Evolutionary conservation across 495 filamentous ascomycete genomes (phyloP).

Genomic region (Pyrenula aspistea): DNA sequence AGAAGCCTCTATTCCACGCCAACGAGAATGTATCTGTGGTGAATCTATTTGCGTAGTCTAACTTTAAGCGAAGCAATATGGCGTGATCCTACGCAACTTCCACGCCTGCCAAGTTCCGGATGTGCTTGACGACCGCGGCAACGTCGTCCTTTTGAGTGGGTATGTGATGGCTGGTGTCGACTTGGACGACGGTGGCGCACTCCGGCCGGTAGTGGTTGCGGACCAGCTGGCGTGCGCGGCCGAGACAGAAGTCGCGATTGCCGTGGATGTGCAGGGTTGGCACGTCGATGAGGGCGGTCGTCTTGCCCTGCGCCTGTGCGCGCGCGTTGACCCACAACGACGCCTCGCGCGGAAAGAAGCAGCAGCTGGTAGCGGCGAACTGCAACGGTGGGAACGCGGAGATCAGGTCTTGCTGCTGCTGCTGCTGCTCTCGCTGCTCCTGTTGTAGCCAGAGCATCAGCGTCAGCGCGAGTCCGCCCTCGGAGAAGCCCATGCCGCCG

Average conservation of each 20-base stretch:
- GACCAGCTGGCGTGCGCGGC: not conserved
- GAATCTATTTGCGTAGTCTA: not conserved
- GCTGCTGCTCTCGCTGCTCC: not conserved
- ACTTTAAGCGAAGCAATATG: not conserved
- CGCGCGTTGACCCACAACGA: not conserved
- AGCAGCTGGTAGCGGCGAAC: not conserved
- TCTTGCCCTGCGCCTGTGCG: not conserved
- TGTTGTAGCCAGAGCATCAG: not conserved
- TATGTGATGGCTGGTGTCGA: not conserved
- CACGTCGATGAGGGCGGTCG: not conserved
- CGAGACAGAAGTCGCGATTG: not conserved
- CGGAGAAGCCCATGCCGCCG: not conserved
- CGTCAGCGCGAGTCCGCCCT: not conserved
- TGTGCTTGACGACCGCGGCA: not conserved
- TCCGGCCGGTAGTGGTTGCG: not conserved
- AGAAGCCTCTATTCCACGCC: not conserved
- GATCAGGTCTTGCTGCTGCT: not conserved
- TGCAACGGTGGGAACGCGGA: not conserved
- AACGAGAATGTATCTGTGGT: not conserved
- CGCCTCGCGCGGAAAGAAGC: not conserved
- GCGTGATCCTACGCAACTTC: not conserved
- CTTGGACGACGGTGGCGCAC: not conserved
- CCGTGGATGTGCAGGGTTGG: not conserved
- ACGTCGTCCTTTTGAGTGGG: not conserved
- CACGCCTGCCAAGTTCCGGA: not conserved